These are phyloP conservation scores for Dryadomyces quercivorus DNA, from an alignment of 2,329 filamentous ascomycete genomes.

Conservation along the genomic window DNA sequence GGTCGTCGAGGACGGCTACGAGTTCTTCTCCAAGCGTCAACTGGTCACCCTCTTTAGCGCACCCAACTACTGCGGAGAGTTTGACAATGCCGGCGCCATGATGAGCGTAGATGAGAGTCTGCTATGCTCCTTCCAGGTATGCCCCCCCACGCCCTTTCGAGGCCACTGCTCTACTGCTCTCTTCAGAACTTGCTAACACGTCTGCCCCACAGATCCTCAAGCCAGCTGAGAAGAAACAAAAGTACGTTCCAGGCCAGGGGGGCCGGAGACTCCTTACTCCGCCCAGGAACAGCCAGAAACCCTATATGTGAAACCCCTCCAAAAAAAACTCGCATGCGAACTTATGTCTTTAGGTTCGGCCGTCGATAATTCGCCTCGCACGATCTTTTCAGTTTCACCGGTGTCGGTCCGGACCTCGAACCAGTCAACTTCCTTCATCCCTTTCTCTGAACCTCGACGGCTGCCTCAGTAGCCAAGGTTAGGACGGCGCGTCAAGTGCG, in stretches of 20 bases:
- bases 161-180: slow-evolving; percentile 12
- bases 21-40: slow-evolving; percentile 98
- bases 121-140: slow-evolving; percentile 95
- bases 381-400: neutral
- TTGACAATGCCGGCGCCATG: slow-evolving; percentile 98
- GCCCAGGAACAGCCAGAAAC: slow-evolving; percentile 47
- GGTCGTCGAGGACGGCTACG: slow-evolving; percentile 97
- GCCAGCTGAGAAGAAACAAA: slow-evolving; percentile 99
- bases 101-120: slow-evolving; percentile 99
- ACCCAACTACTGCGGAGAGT: slow-evolving; percentile 98
- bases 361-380: slow-evolving; percentile 56
- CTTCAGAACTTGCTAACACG: neutral
- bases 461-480: neutral
- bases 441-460: neutral
- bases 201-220: slow-evolving; percentile 66
- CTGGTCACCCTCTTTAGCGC: slow-evolving; percentile 95
- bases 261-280: slow-evolving; percentile 53
- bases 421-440: neutral
- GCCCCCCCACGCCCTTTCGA: slow-evolving; percentile 14
- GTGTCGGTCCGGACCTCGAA: neutral
- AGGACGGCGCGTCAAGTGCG: neutral
- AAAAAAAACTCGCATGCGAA: slow-evolving; percentile 45
- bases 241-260: slow-evolving; percentile 80
- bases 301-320: neutral
- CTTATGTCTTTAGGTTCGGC: slow-evolving; percentile 79